Base-by-base conservation (phyloP, 1,284 basidiomycete genomes). In the Apiotrichum siamense region DNA sequence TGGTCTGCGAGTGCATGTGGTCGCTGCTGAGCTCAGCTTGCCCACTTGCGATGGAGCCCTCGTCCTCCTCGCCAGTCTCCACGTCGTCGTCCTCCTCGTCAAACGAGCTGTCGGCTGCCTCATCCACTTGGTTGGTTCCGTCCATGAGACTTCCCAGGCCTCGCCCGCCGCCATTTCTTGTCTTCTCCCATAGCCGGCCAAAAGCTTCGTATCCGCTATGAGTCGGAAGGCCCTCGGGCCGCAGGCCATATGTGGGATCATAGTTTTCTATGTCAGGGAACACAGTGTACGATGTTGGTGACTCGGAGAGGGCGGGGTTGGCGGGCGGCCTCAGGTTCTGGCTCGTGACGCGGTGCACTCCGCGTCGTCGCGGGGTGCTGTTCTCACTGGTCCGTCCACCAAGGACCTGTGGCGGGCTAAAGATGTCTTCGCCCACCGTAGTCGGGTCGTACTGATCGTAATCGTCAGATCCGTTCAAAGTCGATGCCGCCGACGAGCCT, bases 241-340 rank as follows among this genome's bases (percentile, higher is more conserved):
- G 84, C n/a, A 97, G 77, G n/a, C 93, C 93, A 65, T 97, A 97
- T 0, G 93, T 97, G 0, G 92, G 93, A 65, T 97, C 93, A 71
- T 89, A 96, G 57, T 87, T 83, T 72, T 94, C 92, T 36, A 92
- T 80, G 49, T 93, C 89, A 2, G 87, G 84, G 56, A 86, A 83
- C 9, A 83, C 79, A 12, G 79, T 78, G 53, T 71, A 72, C 1
- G 68, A 66, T 10, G 71, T 71, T 0, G 73, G 72, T 17, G 72
- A 72, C 42, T 73, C 71, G 2, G 66, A 65, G 2, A 64, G 54
- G 12, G 62, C 61, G 9, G 57, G 55, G 17, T 58, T 39, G 26
- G 27, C 23, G n/a, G 65, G 44, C 11, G 49, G 33, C 32, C 60
- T 33, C 3, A 45, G 15, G 10, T 17, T 57, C 45, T 31, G 57